These are phyloP conservation scores for Mycena sp. DNA, from an alignment of 1,284 basidiomycete genomes.

Conservation along the genomic window DNA sequence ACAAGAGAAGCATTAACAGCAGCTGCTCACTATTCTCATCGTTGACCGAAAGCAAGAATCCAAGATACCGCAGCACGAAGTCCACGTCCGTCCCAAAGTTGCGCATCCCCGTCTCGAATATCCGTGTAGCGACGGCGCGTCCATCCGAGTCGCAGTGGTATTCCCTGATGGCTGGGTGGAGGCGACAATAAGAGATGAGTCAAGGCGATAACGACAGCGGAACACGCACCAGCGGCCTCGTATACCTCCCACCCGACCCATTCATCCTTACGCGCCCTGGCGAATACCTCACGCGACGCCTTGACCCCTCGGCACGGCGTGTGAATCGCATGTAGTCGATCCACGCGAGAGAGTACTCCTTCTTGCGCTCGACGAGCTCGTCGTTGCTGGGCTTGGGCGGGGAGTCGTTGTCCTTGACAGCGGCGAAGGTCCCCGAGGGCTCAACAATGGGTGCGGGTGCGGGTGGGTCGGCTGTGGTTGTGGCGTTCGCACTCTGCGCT, in stretches of 20 bases:
- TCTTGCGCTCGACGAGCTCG: constrained; percentile 66
- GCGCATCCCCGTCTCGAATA: constrained; percentile 96
- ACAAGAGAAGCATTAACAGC: background rate
- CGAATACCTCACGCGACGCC: constrained; percentile 83
- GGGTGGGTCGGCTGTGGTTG: too few relatives aligned
- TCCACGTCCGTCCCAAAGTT: constrained; percentile 85
- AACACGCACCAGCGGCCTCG: constrained; percentile 84
- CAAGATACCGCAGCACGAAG: constrained; percentile 90
- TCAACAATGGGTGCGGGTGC: too few relatives aligned
- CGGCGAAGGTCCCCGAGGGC: too few relatives aligned
- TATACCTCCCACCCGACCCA: constrained; percentile 94
- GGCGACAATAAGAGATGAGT: constrained; percentile 5
- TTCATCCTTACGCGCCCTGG: constrained; percentile 85
- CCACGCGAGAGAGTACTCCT: constrained; percentile 75
- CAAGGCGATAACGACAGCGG: constrained; percentile 9
- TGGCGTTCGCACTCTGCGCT: constrained; percentile 59
- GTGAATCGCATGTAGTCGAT: constrained; percentile 96
- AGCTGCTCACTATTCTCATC: constrained; percentile 89
- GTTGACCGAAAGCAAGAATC: constrained; percentile 94
- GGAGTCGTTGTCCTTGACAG: too few relatives aligned
- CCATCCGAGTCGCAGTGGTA: constrained; percentile 91
- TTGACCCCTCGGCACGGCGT: constrained; percentile 83
- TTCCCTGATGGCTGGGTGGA: constrained; percentile 88
- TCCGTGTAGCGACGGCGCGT: constrained; percentile 84
- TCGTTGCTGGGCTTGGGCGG: constrained; percentile 1